Conservation (phyloP, 1,284 basidiomycete species). For the Psilocybe mexicana region DNA sequence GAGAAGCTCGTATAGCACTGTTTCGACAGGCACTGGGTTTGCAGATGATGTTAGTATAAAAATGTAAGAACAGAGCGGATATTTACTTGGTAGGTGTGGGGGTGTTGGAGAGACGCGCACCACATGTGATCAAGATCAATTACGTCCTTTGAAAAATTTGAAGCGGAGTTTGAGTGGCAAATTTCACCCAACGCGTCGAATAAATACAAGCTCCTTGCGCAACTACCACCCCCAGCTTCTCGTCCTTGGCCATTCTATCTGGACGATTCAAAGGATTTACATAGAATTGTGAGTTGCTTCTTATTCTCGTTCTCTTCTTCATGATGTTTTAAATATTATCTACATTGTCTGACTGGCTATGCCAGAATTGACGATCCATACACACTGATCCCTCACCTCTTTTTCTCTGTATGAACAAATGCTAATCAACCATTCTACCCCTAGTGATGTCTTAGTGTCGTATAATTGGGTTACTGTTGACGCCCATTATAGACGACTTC, state of each 20-base stretch:
- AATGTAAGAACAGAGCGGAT: not conserved
- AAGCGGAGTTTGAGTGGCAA: slow-evolving; percentile 29
- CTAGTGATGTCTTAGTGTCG: slow-evolving; percentile 14
- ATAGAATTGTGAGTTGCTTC: slow-evolving; percentile 19
- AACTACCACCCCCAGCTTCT: not conserved
- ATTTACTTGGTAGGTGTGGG: not conserved
- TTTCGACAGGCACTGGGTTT: slow-evolving; percentile 67
- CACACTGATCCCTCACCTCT: slow-evolving; percentile 34
- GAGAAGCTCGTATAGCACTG: slow-evolving; percentile 78
- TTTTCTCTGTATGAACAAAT: slow-evolving; percentile 11
- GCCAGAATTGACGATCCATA: slow-evolving; percentile 44
- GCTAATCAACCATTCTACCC: slow-evolving; percentile 12
- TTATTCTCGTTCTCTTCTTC: slow-evolving; percentile 6
- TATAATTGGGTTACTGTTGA: slow-evolving; percentile 1
- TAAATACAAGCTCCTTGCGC: not conserved
- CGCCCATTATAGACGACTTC: not conserved
- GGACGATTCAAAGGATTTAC: not conserved
- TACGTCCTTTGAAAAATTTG: slow-evolving; percentile 19
- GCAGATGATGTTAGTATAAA: not conserved
- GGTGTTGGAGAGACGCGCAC: slow-evolving; percentile 7
- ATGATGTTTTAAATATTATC: slow-evolving; percentile 67
- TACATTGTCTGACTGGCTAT: slow-evolving; percentile 79
- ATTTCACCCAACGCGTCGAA: not conserved
- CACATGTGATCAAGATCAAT: slow-evolving; percentile 12
- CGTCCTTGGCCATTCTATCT: not conserved